A percentile compares a stretch with the other conserved stretches of the same genome.
These are phyloP conservation scores for Tetradesmus lagerheimii DNA, from an alignment of 139 green algal species.

Conservation along the genomic window DNA sequence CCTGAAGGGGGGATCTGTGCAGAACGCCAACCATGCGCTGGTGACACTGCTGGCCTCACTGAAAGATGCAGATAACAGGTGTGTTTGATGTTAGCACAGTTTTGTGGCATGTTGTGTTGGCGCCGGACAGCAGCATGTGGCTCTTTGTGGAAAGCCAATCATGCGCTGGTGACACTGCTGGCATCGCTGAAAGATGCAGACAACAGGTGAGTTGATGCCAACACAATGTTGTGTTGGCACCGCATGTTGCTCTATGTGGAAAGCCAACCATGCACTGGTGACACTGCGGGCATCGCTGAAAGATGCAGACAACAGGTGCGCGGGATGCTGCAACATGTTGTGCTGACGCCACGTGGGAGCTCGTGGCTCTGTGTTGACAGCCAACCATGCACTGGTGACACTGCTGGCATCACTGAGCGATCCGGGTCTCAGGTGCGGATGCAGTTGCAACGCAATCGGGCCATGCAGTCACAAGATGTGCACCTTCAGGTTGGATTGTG, in stretches of 20 bases:
- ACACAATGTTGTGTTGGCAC: too few relatives aligned
- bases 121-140: too few relatives aligned
- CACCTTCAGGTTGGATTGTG: too few relatives aligned
- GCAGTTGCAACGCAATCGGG: not conserved
- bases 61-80: not conserved
- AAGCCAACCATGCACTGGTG: constrained; percentile 68
- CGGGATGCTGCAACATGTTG: too few relatives aligned
- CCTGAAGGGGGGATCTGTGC: constrained; percentile 69
- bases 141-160: constrained; percentile 68
- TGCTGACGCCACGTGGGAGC: too few relatives aligned
- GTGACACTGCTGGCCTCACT: constrained; percentile 68
- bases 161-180: constrained; percentile 72
- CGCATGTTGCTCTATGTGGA: constrained; percentile 74
- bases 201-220: not conserved
- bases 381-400: not conserved
- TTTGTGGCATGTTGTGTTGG: too few relatives aligned
- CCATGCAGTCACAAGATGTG: too few relatives aligned
- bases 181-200: constrained; percentile 49
- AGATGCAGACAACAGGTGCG: not conserved
- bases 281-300: constrained; percentile 66
- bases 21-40: constrained; percentile 75
- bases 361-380: too few relatives aligned
- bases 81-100: too few relatives aligned
- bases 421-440: too few relatives aligned
- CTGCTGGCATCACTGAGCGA: not conserved